Conservation (phyloP, 2,329 filamentous ascomycete genomes). For the Neoarthrinium moseri region DNA sequence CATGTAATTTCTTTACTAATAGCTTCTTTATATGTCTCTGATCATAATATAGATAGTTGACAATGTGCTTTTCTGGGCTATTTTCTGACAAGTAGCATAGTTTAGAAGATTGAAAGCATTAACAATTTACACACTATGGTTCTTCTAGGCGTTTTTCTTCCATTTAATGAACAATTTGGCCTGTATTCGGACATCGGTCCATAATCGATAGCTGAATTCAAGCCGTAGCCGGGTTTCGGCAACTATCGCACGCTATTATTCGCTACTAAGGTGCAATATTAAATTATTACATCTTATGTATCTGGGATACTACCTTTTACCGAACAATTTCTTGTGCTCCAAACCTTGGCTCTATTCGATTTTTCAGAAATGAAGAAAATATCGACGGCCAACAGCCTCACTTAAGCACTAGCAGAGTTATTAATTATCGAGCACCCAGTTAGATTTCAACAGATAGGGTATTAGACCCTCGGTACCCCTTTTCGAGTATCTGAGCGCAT, state of each 20-base stretch:
- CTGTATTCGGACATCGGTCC: neutral
- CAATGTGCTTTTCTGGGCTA: neutral
- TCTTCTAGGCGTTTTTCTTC: too few relatives aligned
- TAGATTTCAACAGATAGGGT: too few relatives aligned
- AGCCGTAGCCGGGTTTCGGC: neutral
- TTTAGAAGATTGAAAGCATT: neutral
- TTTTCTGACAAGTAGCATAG: neutral
- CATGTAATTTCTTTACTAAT: too few relatives aligned
- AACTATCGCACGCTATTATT: neutral
- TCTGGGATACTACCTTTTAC: neutral
- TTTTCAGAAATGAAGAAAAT: constrained; percentile 1
- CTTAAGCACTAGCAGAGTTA: neutral
- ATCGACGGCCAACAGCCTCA: neutral
- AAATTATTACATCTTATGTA: neutral
- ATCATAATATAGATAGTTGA: too few relatives aligned
- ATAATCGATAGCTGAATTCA: neutral
- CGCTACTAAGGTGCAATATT: constrained; percentile 1
- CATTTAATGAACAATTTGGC: too few relatives aligned
- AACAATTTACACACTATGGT: too few relatives aligned
- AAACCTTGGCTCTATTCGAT: neutral
- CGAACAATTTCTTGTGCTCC: neutral
- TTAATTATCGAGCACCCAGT: too few relatives aligned
- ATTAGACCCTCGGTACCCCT: too few relatives aligned
- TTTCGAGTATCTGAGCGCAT: too few relatives aligned
- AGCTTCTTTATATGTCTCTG: too few relatives aligned